Conservation (phyloP, 2,329 filamentous ascomycete genomes). For the Paecilomyces fulvus region DNA sequence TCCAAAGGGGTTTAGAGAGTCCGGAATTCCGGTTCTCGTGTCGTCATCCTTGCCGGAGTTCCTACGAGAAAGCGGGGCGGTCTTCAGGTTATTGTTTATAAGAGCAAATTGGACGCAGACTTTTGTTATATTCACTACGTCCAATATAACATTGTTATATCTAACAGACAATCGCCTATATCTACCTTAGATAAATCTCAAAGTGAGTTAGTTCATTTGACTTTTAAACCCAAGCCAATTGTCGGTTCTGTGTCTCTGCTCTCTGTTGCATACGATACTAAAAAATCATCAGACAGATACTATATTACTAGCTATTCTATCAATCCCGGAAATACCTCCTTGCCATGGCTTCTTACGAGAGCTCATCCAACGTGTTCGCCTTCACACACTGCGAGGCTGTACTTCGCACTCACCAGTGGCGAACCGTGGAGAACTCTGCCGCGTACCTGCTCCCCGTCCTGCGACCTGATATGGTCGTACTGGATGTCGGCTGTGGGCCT, state of each 20-base stretch:
- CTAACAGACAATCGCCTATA: not conserved
- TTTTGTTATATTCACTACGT: not conserved
- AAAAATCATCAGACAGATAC: not conserved
- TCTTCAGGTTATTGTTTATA: not conserved
- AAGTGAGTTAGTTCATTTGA: not conserved
- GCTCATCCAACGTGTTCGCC: slow-evolving; percentile 18
- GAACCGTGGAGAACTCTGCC: slow-evolving; percentile 27
- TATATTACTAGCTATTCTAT: not conserved
- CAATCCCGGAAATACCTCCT: not conserved
- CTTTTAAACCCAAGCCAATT: not conserved
- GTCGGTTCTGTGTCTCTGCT: not conserved
- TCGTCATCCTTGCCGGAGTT: not conserved
- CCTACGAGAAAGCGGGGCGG: not conserved
- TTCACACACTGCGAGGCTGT: slow-evolving; percentile 31
- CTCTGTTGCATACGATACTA: not conserved
- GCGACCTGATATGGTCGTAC: slow-evolving; percentile 25
- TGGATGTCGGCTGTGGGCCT: slow-evolving; percentile 40
- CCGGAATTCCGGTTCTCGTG: not conserved
- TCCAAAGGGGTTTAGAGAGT: not conserved
- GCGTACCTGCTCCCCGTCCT: slow-evolving; percentile 34
- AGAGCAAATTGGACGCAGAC: not conserved
- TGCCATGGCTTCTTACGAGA: not conserved
- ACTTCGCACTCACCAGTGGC: slow-evolving; percentile 27
- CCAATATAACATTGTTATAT: not conserved
- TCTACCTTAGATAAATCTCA: not conserved